A percentile compares a stretch with the other conserved stretches of the same genome.
Evolutionary conservation across 768 basidiomycete genomes (phyloP).

Genomic region (Leccinum boreale): DNA sequence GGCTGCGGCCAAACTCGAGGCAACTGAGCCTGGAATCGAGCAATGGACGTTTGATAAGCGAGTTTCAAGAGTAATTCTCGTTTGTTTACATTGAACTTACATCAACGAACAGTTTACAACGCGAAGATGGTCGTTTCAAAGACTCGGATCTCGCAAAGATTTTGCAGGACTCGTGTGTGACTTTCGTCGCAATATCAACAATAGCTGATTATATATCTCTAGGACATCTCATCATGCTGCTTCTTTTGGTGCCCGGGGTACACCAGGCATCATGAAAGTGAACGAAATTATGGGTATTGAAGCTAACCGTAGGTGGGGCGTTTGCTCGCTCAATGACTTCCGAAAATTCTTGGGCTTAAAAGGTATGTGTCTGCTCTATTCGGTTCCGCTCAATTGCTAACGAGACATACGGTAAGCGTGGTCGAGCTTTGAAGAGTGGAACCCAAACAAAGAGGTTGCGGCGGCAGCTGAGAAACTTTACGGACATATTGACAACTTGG

Average conservation of each 20-base stretch:
- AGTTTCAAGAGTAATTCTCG: constrained; percentile 10
- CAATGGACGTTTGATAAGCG: constrained; percentile 71
- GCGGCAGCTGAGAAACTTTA: constrained; percentile 75
- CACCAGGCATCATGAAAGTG: constrained; percentile 69
- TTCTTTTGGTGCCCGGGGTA: constrained; percentile 73
- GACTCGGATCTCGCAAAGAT: constrained; percentile 68
- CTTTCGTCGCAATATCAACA: background rate
- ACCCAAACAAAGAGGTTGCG: constrained; percentile 65
- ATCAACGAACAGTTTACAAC: constrained; percentile 45
- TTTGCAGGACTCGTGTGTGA: constrained; percentile 63
- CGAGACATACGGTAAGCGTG: constrained; percentile 44
- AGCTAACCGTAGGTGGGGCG: constrained; percentile 72
- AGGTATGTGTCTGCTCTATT: constrained; percentile 39
- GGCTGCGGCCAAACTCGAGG: constrained; percentile 39
- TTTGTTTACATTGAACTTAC: constrained; percentile 1
- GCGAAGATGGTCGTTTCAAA: constrained; percentile 60
- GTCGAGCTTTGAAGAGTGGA: constrained; percentile 76
- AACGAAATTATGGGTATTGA: constrained; percentile 87
- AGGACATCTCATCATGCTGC: constrained; percentile 72
- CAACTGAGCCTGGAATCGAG: constrained; percentile 41
- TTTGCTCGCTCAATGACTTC: constrained; percentile 83
- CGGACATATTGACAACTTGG: constrained; percentile 69
- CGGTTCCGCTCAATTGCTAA: background rate
- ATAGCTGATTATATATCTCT: background rate
- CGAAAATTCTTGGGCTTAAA: constrained; percentile 78